Percentiles rank a stretch among this genome's conserved stretches.
phyloP scores from a whole-genome alignment of 192 early-diverging fungal genomes.

The Spizellomyces sp. region DNA sequence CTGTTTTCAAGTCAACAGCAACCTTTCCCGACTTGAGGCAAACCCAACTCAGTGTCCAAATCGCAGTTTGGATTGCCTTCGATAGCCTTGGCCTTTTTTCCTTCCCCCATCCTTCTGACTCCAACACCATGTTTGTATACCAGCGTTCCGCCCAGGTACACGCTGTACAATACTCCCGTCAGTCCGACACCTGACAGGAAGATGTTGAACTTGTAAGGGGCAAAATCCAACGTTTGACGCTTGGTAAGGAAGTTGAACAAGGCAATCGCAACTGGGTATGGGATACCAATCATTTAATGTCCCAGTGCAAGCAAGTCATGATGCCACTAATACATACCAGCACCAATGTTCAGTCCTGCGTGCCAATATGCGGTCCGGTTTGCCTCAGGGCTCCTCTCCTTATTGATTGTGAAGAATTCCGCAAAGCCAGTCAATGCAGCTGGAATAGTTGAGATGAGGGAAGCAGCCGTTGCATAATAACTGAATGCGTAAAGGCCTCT shows the following conservation, averaged over 20 bases:
- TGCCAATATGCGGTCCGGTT: not conserved
- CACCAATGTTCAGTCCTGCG: slow-evolving; percentile 14
- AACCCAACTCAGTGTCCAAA: not conserved
- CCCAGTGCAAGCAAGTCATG: not conserved
- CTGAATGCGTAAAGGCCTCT: slow-evolving; percentile 25
- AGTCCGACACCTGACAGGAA: slow-evolving; percentile 19
- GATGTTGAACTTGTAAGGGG: slow-evolving; percentile 25
- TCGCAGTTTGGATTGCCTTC: slow-evolving; percentile 1
- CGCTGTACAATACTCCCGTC: not conserved
- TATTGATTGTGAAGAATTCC: slow-evolving; percentile 16
- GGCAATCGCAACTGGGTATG: slow-evolving; percentile 10
- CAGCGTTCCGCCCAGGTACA: slow-evolving; percentile 16
- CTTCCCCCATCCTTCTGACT: slow-evolving; percentile 21
- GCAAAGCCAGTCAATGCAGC: slow-evolving; percentile 18
- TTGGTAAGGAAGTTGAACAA: slow-evolving; percentile 30
- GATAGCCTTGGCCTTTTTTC: not conserved
- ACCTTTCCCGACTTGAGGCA: not conserved
- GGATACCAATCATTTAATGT: not conserved
- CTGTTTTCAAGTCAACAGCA: too few relatives aligned
- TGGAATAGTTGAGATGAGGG: slow-evolving; percentile 19
- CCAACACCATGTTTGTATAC: slow-evolving; percentile 27
- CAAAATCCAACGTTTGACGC: slow-evolving; percentile 21
- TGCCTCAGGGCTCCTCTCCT: slow-evolving; percentile 3
- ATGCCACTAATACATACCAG: not conserved
- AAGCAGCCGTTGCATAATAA: slow-evolving; percentile 15